Base-by-base conservation (phyloP, 306 rosid genomes). In the Quercus aquifolioides region DNA sequence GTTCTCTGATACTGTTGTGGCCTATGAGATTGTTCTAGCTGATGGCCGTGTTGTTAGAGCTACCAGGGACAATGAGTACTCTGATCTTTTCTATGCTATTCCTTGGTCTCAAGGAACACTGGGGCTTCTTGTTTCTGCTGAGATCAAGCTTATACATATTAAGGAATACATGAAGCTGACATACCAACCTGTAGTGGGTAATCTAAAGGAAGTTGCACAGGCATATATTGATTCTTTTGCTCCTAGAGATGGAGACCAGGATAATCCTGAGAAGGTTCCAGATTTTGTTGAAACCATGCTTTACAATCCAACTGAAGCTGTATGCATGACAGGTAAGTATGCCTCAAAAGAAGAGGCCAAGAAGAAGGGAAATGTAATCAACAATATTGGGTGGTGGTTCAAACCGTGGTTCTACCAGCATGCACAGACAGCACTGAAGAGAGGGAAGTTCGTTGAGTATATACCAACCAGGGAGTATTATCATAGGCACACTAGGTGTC, bases 51-150 rank as follows among this genome's bases (percentile, higher is more conserved):
- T 95, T 80, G 98, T 95, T 77, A 90, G 92, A 82, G 99, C 97
- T 62, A 95, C 99, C 46, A 88, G 74, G 85, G 98, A 95, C 72
- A 95, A 95, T 30, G 99, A 92, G 69, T 90, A 78, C 85, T 85
- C 99, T 2, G 99, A 95, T 89, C 96, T 95, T 75, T 95, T 85
- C 83, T 78, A 91, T 71, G 88, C 91, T 26, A 84, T 95, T 86
- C 99, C 99, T 0, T 95, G 99, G 99, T 95, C 99, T 69, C 99
- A 95, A 81, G 99, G 99, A 75, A 95, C 99, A 62, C 88, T 95
- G 11, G 99, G 99, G 54, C 87, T 95, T 83, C 98, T 95, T 63
- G 98, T 92, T 60, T 86, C 99, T 82, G 99, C 99, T 31, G 99
- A 95, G 87, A 90, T 95, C 86, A 91, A 77, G 86, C 97, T 95